These are phyloP conservation scores for Neurospora sp. DNA, from an alignment of 495 filamentous ascomycete genomes.

Conservation along the genomic window DNA sequence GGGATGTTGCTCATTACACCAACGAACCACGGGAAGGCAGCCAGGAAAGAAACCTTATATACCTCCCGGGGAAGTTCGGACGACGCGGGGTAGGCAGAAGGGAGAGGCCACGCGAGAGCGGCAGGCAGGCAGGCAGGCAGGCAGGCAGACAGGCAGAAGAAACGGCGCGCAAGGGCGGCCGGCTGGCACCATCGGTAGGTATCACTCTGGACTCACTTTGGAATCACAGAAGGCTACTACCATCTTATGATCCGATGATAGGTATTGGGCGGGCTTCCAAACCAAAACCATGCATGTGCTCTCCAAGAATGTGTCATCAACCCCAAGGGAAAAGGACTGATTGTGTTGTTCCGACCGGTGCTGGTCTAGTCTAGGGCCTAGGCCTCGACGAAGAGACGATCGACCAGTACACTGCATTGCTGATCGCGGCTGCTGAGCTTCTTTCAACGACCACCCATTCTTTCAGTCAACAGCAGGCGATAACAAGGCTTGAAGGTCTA, in stretches of 20 bases:
- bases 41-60: background rate
- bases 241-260: background rate
- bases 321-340: no score
- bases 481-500: background rate
- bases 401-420: background rate
- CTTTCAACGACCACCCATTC: background rate
- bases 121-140: background rate
- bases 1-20: background rate
- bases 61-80: background rate
- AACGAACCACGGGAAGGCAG: background rate
- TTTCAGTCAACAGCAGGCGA: background rate
- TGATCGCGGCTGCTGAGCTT: background rate
- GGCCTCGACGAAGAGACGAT: background rate
- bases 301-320: background rate
- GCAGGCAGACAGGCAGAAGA: background rate
- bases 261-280: background rate
- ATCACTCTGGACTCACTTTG: background rate
- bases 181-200: background rate
- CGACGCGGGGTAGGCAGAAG: background rate
- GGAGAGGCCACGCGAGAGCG: background rate
- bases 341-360: no score
- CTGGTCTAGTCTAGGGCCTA: background rate
- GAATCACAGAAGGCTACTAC: background rate
- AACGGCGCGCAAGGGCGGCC: no score
- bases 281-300: background rate